Conservation (phyloP, 2,329 filamentous ascomycete species). For the Venturia nashicola region DNA sequence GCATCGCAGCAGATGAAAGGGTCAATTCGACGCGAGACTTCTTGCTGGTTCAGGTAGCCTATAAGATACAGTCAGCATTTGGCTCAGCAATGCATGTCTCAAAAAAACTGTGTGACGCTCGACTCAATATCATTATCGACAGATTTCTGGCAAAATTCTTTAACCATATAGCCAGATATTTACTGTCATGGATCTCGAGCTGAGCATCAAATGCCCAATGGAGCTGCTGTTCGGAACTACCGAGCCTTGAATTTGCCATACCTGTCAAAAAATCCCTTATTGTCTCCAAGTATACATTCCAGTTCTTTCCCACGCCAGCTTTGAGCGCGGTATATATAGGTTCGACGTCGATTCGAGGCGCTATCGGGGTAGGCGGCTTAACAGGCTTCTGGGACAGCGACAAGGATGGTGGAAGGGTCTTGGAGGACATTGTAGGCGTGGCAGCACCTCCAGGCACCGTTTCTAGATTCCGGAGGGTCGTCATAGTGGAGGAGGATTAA, state of each 20-base stretch:
- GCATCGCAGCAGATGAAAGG: slow-evolving; percentile 41
- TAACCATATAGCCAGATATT: background rate
- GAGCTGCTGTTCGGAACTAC: background rate
- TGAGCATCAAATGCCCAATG: background rate
- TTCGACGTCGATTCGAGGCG: slow-evolving; percentile 49
- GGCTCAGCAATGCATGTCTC: too few species aligned
- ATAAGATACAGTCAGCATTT: slow-evolving; percentile 9
- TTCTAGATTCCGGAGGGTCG: slow-evolving; percentile 25
- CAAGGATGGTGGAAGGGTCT: slow-evolving; percentile 18
- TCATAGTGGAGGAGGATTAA: slow-evolving; percentile 16
- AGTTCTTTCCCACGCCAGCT: slow-evolving; percentile 44
- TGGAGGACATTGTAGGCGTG: slow-evolving; percentile 21
- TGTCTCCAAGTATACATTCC: slow-evolving; percentile 47
- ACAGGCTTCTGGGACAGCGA: slow-evolving; percentile 11
- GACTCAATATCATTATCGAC: background rate
- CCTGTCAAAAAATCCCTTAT: slow-evolving; percentile 46
- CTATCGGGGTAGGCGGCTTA: slow-evolving; percentile 8
- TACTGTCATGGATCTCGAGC: background rate
- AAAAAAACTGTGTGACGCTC: background rate
- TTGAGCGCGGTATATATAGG: slow-evolving; percentile 51
- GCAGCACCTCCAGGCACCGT: slow-evolving; percentile 23
- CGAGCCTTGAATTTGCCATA: slow-evolving; percentile 17
- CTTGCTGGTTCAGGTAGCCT: slow-evolving; percentile 49
- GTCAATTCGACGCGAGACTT: slow-evolving; percentile 44
- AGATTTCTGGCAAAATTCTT: background rate